phyloP scores from a whole-genome alignment of 2,329 filamentous ascomycete species.

The Phialemonium atrogriseum region DNA sequence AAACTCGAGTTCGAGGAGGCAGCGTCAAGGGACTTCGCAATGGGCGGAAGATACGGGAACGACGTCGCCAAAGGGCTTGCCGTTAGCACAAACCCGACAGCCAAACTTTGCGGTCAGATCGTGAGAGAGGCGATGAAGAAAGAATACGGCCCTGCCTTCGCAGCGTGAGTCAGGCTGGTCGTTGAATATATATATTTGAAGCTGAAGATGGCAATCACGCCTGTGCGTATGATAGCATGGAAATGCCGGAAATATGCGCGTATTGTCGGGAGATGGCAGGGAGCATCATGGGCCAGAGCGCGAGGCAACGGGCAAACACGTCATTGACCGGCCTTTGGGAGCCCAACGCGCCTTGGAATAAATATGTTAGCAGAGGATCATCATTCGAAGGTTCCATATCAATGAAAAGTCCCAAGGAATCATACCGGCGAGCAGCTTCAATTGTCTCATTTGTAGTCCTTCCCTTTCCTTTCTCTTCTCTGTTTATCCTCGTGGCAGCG shows the following conservation, averaged over 20 bases:
- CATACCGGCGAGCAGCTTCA: slow-evolving; percentile 36
- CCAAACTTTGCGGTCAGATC: slow-evolving; percentile 62
- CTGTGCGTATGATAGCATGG: neutral
- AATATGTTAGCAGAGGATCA: slow-evolving; percentile 4
- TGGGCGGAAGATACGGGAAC: slow-evolving; percentile 57
- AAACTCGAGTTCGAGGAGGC: slow-evolving; percentile 52
- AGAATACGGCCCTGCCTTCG: slow-evolving; percentile 50
- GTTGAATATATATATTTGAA: too few relatives aligned
- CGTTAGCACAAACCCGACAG: slow-evolving; percentile 58
- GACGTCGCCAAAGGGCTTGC: slow-evolving; percentile 56
- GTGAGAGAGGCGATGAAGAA: slow-evolving; percentile 62
- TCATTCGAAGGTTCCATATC: neutral
- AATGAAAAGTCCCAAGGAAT: neutral
- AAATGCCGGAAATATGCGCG: too few relatives aligned
- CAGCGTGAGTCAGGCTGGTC: slow-evolving; percentile 20
- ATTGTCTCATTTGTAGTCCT: slow-evolving; percentile 42
- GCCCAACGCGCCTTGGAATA: slow-evolving; percentile 22
- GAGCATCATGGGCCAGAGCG: too few relatives aligned
- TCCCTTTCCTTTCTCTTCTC: slow-evolving; percentile 51
- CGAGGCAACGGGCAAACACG: too few relatives aligned
- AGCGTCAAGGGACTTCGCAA: slow-evolving; percentile 54
- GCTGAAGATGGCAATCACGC: too few relatives aligned
- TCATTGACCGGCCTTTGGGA: too few relatives aligned
- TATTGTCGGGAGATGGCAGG: too few relatives aligned
- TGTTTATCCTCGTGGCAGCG: slow-evolving; percentile 48